Evolutionary conservation across 495 filamentous ascomycete species (phyloP), one percentile per base, ranked within the genome.

Genomic region (Podospora pseudocomata): DNA sequence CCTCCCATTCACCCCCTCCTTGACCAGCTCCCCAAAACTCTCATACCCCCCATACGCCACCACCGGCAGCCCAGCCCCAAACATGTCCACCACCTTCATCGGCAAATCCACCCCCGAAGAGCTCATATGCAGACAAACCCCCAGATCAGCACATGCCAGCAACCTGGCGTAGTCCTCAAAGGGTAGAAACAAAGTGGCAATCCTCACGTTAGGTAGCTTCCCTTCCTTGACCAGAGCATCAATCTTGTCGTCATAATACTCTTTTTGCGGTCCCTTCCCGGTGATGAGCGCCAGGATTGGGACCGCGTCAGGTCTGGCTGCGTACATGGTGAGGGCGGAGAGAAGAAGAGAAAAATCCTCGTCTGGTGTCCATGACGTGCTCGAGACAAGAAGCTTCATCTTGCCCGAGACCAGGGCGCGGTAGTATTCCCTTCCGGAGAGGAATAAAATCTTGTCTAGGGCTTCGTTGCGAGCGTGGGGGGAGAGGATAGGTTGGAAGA

Each of bases 41-140:
- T 92, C 87, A 72, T 94, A 97, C 7, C 83, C 85, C 23, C 80
- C 83, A 86, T 93, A 97, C 23, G 93, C 95, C 2, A 88, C 90
- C 4, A 99, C 96, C 0, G 95, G 95, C 63, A 99, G 78, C 0
- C 95, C 95, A 0, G 92, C 90, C 0, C 95, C 95, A 74, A 98
- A 97, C 92, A 99, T 95, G 73, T 99, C 95, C 5, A 99, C 94
- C 7, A 99, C 94, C 80, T 99, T 99, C 95, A 99, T 99, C 0
- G 95, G 95, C 26, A 99, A 80, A 80, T 99, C 95, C 0, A 99
- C 92, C 3, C 95, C 95, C 58, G 92, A 96, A 71, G 90, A 94
- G 70, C 92, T 96, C 65, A 86, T 96, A 78, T 99, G 95, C 61
- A 99, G 82, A 72, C 91, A 95, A 19, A 99, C 86, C 2, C 95